Conservation (phyloP, 495 filamentous ascomycete species). For the Cladorrhinum samala region DNA sequence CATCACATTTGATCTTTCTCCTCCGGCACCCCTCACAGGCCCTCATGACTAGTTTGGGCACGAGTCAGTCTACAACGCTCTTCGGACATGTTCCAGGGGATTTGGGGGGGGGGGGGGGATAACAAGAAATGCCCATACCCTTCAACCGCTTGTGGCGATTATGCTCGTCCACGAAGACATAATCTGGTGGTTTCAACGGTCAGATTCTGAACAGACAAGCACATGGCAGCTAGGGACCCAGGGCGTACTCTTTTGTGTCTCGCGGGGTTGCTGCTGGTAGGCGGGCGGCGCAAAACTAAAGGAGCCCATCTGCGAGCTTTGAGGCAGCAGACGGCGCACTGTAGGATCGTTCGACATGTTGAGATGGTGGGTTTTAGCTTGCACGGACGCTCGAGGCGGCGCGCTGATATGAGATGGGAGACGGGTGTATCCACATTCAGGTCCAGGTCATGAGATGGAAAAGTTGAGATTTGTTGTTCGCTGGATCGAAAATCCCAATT, state of each 20-base stretch:
- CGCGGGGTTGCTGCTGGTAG: constrained; percentile 51
- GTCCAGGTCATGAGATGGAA: constrained; percentile 17
- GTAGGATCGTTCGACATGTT: constrained; percentile 51
- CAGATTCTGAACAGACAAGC: background rate
- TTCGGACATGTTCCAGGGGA: no score
- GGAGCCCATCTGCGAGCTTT: constrained; percentile 49
- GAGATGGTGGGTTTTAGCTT: constrained; percentile 10
- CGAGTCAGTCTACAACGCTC: constrained; percentile 16
- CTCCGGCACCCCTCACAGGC: constrained; percentile 94
- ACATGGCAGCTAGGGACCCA: constrained; percentile 9
- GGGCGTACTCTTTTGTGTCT: constrained; percentile 61
- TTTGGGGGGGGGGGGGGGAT: constrained; percentile 3
- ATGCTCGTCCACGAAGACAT: constrained; percentile 99
- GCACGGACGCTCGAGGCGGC: constrained; percentile 19
- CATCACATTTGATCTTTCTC: constrained; percentile 93
- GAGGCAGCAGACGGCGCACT: constrained; percentile 51
- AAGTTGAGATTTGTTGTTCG: background rate
- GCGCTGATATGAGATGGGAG: constrained; percentile 11
- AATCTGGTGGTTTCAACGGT: constrained; percentile 57
- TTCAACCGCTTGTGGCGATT: constrained; percentile 97
- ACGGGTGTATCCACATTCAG: constrained; percentile 14
- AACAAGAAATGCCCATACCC: constrained; percentile 50
- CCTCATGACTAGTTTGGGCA: constrained; percentile 72
- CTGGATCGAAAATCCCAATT: background rate
- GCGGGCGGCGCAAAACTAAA: constrained; percentile 54